phyloP scores from a whole-genome alignment of 192 early-diverging fungal species.

The Podochytrium sp. region DNA sequence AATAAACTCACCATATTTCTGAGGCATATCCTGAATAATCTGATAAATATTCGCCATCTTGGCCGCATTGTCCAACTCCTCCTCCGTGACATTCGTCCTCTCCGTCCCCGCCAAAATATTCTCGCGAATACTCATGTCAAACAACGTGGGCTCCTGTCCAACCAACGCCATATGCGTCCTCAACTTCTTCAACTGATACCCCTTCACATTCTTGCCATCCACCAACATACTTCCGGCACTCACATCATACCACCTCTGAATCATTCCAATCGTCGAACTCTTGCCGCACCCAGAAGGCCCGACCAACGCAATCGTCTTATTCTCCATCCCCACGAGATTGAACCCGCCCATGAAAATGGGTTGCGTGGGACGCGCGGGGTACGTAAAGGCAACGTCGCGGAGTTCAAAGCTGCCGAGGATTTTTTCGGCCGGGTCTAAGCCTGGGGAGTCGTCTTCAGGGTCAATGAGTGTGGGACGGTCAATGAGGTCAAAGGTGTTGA shows the following conservation, averaged over 20 bases:
- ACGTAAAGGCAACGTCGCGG: slow-evolving; percentile 45
- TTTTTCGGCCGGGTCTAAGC: slow-evolving; percentile 21
- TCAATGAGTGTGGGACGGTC: slow-evolving; percentile 56
- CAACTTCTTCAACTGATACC: slow-evolving; percentile 65
- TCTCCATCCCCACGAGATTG: slow-evolving; percentile 59
- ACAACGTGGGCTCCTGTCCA: slow-evolving; percentile 54
- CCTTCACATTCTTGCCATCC: slow-evolving; percentile 67
- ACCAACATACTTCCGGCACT: slow-evolving; percentile 59
- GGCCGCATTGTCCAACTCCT: slow-evolving; percentile 69
- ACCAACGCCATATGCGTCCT: slow-evolving; percentile 70
- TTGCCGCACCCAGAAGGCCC: slow-evolving; percentile 78
- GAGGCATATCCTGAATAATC: slow-evolving; percentile 75
- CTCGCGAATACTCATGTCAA: slow-evolving; percentile 47
- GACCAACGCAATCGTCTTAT: slow-evolving; percentile 69
- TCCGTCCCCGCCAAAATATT: slow-evolving; percentile 42
- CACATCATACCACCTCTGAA: slow-evolving; percentile 77
- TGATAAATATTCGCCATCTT: slow-evolving; percentile 74
- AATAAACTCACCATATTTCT: slow-evolving; percentile 54
- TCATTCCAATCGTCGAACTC: slow-evolving; percentile 60
- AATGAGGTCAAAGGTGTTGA: slow-evolving; percentile 46
- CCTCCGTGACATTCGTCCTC: slow-evolving; percentile 44
- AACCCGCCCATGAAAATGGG: slow-evolving; percentile 55
- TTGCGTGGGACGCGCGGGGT: slow-evolving; percentile 67
- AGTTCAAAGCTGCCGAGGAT: slow-evolving; percentile 50
- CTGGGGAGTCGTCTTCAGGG: slow-evolving; percentile 48